These are phyloP conservation scores for Lasiodiplodia citricola DNA, from an alignment of 2,329 filamentous ascomycete species.

Conservation along the genomic window DNA sequence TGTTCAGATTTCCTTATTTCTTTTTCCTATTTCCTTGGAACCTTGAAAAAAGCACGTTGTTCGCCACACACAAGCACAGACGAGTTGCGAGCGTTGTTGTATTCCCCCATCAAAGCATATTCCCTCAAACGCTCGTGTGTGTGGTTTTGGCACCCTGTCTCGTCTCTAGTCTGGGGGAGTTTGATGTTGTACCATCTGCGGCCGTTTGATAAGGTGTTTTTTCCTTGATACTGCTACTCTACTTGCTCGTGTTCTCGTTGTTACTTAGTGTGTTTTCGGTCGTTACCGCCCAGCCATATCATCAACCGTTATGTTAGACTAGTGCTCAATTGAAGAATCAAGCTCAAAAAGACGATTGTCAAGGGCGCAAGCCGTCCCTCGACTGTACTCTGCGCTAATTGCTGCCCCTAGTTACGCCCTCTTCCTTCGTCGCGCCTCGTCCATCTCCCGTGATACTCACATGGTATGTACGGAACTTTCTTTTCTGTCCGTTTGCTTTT, in stretches of 20 bases:
- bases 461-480: neutral
- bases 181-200: slow-evolving; percentile 14
- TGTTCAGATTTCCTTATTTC: slow-evolving; percentile 22
- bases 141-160: slow-evolving; percentile 11
- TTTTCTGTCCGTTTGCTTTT: neutral
- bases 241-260: slow-evolving; percentile 16
- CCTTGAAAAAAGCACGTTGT: slow-evolving; percentile 19
- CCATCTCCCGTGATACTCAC: neutral
- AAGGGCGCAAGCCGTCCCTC: neutral
- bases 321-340: slow-evolving; percentile 24
- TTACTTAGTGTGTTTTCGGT: slow-evolving; percentile 23
- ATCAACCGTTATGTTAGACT: slow-evolving; percentile 19
- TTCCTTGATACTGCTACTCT: slow-evolving; percentile 5
- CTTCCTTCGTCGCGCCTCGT: neutral
- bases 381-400: neutral
- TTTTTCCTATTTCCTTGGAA: slow-evolving; percentile 6
- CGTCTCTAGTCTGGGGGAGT: slow-evolving; percentile 8
- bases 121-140: slow-evolving; percentile 14
- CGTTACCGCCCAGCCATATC: slow-evolving; percentile 20
- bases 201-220: slow-evolving; percentile 11
- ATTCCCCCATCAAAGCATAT: slow-evolving; percentile 20
- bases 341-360: neutral
- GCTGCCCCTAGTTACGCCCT: neutral
- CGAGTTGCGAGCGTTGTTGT: slow-evolving; percentile 6
- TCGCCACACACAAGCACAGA: slow-evolving; percentile 1